phyloP scores from a whole-genome alignment of 2,329 filamentous ascomycete genomes.

The Podosphaera xanthii region DNA sequence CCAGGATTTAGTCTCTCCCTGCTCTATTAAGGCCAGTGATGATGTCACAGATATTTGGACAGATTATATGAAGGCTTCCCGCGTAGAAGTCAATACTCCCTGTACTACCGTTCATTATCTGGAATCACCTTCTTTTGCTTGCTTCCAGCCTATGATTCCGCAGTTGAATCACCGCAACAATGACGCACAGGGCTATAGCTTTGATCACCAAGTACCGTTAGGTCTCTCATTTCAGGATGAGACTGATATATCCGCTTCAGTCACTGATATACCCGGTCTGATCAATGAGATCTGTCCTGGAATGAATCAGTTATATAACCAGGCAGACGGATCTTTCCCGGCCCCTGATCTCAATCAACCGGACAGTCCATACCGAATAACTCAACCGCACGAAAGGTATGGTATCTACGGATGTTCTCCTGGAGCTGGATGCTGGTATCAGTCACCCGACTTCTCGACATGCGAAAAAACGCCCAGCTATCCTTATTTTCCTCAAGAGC shows the following conservation, averaged over 20 bases:
- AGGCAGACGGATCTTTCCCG: neutral
- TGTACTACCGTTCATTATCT: neutral
- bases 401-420: neutral
- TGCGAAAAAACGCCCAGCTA: neutral
- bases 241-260: neutral
- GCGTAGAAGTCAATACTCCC: neutral
- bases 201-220: neutral
- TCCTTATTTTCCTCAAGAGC: neutral
- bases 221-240: neutral
- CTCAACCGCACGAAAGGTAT: neutral
- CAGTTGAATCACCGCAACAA: neutral
- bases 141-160: no score
- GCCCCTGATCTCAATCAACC: neutral
- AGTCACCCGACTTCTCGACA: neutral
- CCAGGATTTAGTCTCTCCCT: no score
- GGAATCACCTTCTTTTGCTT: neutral
- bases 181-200: neutral
- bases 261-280: neutral
- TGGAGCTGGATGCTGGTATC: neutral
- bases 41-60: neutral
- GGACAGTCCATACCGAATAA: neutral
- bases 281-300: neutral
- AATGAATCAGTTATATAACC: neutral
- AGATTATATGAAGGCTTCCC: neutral
- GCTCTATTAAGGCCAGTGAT: neutral